Evolutionary conservation across 352 stramenopile species (phyloP).

Genomic region (Aphanomyces stellatus): DNA sequence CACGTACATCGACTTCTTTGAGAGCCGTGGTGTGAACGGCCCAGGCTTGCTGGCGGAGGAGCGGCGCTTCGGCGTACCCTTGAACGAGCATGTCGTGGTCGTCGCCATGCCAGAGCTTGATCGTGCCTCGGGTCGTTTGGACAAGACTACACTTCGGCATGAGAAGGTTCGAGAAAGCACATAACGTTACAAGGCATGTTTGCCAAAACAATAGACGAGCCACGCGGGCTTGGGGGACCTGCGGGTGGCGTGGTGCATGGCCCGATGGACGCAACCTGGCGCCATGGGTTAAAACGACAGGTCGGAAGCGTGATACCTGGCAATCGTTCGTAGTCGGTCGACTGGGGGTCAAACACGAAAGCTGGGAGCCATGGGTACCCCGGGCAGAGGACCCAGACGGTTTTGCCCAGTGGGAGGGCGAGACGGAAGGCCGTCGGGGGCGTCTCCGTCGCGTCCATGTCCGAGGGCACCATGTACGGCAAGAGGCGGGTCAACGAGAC

Average conservation of each 20-base stretch:
- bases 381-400: neutral
- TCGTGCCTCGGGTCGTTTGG: neutral
- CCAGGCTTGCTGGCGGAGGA: neutral
- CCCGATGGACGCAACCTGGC: too few relatives aligned
- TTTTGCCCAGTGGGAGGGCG: too few relatives aligned
- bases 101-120: neutral
- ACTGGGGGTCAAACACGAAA: neutral
- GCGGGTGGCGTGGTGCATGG: too few relatives aligned
- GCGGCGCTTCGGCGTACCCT: neutral
- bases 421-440: too few relatives aligned
- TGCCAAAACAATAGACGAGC: neutral
- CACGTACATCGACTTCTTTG: neutral
- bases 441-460: neutral
- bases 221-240: too few relatives aligned
- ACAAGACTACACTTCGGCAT: neutral
- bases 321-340: too few relatives aligned
- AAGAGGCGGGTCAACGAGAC: neutral
- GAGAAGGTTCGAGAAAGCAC: neutral
- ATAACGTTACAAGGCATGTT: neutral
- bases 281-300: too few relatives aligned
- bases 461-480: neutral
- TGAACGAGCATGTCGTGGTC: neutral
- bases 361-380: neutral
- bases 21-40: neutral
- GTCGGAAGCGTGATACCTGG: too few relatives aligned